Evolutionary conservation across 352 stramenopile species (phyloP), one percentile per base, ranked within the genome.

Genomic region (Phytopythium chamaehyphon): DNA sequence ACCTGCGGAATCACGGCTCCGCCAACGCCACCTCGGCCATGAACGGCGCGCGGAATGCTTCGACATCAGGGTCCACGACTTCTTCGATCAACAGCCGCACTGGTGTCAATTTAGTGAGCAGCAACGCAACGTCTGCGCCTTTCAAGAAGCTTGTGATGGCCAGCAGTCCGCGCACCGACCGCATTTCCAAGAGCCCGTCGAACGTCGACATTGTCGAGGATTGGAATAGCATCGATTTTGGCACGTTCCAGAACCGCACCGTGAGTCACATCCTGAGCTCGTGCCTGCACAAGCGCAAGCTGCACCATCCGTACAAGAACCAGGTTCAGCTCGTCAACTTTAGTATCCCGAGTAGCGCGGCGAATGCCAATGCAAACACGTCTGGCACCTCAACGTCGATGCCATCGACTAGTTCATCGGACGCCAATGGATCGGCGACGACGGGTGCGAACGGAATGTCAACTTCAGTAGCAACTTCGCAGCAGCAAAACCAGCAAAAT

Each of bases 221-320:
- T 47, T 90, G 80, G 80, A 84, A 80, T 57, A 81, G 68, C 50
- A 47, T 90, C 22, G 80, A 90, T 47, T 90, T 90, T 53, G 76
- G 80, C 7, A 90, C 76, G 11, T 90, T 88, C 49, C 80, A 90
- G 64, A 90, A 90, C 53, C 82, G 82, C 39, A 90, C 78, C 11
- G 82, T 92, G 42, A 92, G 80, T 58, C 82, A 89, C 51, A 92
- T 92, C 51, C 51, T 92, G 36, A 89, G 79, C 53, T 90, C 82
- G 5, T 92, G 82, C 50, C 55, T 90, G 52, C 76, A 92, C 66
- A 90, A 90, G 66, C 69, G 82, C 44, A 92, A 92, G 59, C 53
- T 92, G 15, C 73, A 89, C 42, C 75, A 89, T 52, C 82, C 82
- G 11, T 92, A 92, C 73, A 92, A 92, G 66, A 83, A 92, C 46